Conservation (phyloP, 192 early-diverging fungal genomes). For the Spizellomyces punctatus region DNA sequence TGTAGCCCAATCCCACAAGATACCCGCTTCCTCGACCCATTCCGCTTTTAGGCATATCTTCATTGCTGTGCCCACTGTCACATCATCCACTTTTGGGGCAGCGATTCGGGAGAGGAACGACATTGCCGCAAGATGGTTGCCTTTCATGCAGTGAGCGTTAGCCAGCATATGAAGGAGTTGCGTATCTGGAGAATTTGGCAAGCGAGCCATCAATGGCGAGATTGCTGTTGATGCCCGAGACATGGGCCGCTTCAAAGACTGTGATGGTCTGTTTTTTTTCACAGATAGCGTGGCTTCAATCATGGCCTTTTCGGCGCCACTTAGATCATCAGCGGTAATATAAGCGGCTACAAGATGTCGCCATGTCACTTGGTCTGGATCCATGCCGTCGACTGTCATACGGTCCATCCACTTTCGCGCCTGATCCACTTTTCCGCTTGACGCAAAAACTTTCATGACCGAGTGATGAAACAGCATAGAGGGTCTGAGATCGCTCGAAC, state of each 20-base stretch:
- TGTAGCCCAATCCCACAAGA: slow-evolving; percentile 16
- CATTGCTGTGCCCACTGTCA: slow-evolving; percentile 14
- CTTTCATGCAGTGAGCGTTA: slow-evolving; percentile 12
- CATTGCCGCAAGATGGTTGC: background rate
- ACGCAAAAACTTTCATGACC: slow-evolving; percentile 3
- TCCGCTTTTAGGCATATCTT: slow-evolving; percentile 8
- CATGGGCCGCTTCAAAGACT: background rate
- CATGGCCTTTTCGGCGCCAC: background rate
- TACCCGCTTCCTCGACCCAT: slow-evolving; percentile 1
- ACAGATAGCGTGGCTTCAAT: background rate
- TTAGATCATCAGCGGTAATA: slow-evolving; percentile 1
- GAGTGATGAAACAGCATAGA: background rate
- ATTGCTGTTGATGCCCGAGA: background rate
- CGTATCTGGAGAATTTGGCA: background rate
- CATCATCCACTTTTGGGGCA: background rate
- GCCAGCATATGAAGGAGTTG: slow-evolving; percentile 20
- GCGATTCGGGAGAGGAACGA: background rate
- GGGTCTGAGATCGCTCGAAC: background rate
- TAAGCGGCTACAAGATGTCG: slow-evolving; percentile 11
- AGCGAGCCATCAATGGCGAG: background rate
- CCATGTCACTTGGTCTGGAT: background rate
- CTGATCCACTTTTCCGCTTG: background rate
- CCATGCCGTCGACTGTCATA: background rate
- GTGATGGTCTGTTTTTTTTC: background rate
- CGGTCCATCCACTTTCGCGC: slow-evolving; percentile 4